These are phyloP conservation scores for Lathyrus oleraceus DNA, from an alignment of 306 rosid genomes.

Conservation along the genomic window DNA sequence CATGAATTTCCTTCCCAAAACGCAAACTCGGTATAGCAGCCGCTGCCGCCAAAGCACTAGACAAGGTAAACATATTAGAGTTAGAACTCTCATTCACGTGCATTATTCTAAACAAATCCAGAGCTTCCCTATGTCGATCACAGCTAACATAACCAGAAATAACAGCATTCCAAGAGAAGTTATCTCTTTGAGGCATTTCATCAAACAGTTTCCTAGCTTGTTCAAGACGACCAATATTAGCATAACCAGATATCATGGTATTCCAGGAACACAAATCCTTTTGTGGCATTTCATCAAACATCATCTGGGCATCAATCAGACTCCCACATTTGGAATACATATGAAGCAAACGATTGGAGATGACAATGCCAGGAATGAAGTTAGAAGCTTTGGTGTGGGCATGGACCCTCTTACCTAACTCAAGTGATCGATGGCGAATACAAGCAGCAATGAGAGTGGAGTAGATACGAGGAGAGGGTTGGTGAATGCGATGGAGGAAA, in stretches of 20 bases:
- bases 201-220: conserved; percentile 59
- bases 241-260: conserved; percentile 63
- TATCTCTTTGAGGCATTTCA: conserved; percentile 66
- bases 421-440: conserved; percentile 55
- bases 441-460: conserved; percentile 50
- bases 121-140: conserved; percentile 50
- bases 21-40: conserved; percentile 53
- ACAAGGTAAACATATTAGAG: conserved; percentile 50
- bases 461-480: conserved; percentile 55
- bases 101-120: conserved; percentile 59
- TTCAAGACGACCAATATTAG: conserved; percentile 47
- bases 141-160: conserved; percentile 55
- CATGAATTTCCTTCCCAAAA: conserved; percentile 72
- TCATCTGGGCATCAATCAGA: conserved; percentile 48
- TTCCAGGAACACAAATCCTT: conserved; percentile 76
- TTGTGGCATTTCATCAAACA: conserved; percentile 61
- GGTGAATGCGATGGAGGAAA: conserved; percentile 40
- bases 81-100: conserved; percentile 47
- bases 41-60: conserved; percentile 60
- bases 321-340: conserved; percentile 62
- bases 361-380: conserved; percentile 48
- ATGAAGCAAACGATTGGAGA: conserved; percentile 54
- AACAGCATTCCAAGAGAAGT: conserved; percentile 64
- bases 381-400: conserved; percentile 57
- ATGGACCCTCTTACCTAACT: conserved; percentile 53